Evolutionary conservation across 441 rosid genomes (phyloP), one percentile per base, ranked within the genome.

Genomic region (Adansonia grandidieri): DNA sequence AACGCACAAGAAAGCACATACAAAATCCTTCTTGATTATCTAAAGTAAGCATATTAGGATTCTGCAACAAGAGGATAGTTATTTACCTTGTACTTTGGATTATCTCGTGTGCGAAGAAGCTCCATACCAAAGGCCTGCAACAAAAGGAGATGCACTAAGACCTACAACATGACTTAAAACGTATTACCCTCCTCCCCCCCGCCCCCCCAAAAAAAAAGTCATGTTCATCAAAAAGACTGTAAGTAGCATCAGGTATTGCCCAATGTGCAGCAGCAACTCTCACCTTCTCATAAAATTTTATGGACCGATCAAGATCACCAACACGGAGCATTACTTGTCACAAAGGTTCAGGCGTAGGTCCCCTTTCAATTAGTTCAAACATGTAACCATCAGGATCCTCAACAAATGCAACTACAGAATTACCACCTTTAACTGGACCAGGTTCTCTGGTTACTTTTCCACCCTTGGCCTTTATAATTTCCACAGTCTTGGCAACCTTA

Each of bases 381-480:
- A 64, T 86, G 72, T 81, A 88, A 75, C 88, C 87, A 77, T 86
- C 88, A 14, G 89, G 86, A 83, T 84, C 87, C 84, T 88, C 88
- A 77, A 83, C 71, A 77, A 85, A 84, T 71, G 85, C 88, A 60
- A 79, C 83, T 51, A 86, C 70, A 47, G 81, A 74, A 24, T 20
- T 82, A 64, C 87, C 86, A 50, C 90, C 88, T 81, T 86, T 84
- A 70, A 85, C 90, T 19, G 86, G 86, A 74, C 88, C 88, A 81
- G 90, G 84, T 81, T 87, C 90, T 40, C 81, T 81, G 68, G 85
- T 84, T 67, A 88, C 87, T 80, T 79, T 82, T 60, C 87, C 86
- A 47, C 91, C 91, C 84, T 90, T 90, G 73, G 90, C 90, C 83
- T 88, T 90, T 4, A 88, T 80, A 81, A 88, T 88, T 75, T 90